Percentiles rank a stretch among this genome's conserved stretches.
Conservation (phyloP, 768 basidiomycete genomes). For the Boletus rufocinnamomeus region DNA sequence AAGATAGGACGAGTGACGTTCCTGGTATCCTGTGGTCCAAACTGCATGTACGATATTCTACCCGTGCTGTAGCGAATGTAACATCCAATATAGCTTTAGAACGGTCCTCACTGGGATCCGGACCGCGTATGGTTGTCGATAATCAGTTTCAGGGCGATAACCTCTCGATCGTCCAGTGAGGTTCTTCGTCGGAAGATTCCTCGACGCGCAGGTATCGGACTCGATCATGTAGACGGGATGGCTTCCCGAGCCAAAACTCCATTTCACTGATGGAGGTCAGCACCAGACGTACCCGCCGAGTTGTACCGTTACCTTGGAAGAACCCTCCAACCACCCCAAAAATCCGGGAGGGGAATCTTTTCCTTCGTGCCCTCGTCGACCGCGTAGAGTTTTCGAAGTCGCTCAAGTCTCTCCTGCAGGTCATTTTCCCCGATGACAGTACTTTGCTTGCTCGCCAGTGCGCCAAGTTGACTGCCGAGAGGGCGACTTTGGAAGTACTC, state of each 20-base stretch:
- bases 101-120: neutral
- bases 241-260: slow-evolving; percentile 97
- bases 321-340: slow-evolving; percentile 97
- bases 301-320: slow-evolving; percentile 68
- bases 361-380: slow-evolving; percentile 40
- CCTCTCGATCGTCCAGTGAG: slow-evolving; percentile 77
- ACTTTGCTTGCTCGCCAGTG: slow-evolving; percentile 94
- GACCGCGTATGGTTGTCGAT: neutral
- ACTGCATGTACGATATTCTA: neutral
- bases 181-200: slow-evolving; percentile 47
- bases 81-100: neutral
- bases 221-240: slow-evolving; percentile 92
- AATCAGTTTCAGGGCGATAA: slow-evolving; percentile 60
- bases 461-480: slow-evolving; percentile 81
- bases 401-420: slow-evolving; percentile 60
- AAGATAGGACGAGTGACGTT: neutral
- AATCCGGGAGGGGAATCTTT: slow-evolving; percentile 77
- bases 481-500: slow-evolving; percentile 86
- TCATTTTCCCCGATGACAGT: slow-evolving; percentile 72
- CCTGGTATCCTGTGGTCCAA: slow-evolving; percentile 17
- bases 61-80: neutral
- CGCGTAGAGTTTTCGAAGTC: slow-evolving; percentile 59
- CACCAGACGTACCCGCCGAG: neutral
- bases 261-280: slow-evolving; percentile 64
- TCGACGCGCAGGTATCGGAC: slow-evolving; percentile 69